Conservation (phyloP, 495 filamentous ascomycete species). For the Talaromyces thailandensis region DNA sequence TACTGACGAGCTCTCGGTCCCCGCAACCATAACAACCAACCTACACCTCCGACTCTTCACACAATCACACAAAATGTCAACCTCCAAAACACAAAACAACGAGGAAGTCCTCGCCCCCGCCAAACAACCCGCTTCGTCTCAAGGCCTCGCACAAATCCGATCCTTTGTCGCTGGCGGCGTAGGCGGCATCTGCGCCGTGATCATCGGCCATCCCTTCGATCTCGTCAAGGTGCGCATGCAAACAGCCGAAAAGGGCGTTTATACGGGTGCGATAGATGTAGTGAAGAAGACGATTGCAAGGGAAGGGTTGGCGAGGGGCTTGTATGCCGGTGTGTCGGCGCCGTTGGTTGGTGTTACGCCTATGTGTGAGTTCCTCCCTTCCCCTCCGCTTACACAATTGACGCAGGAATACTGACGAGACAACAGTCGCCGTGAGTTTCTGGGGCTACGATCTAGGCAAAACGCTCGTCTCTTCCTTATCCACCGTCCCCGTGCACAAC, state of each 20-base stretch:
- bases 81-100: neutral
- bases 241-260: constrained; percentile 90
- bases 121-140: constrained; percentile 7
- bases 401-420: neutral
- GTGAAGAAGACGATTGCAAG: constrained; percentile 78
- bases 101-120: constrained; percentile 3
- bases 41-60: neutral
- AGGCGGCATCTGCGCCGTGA: constrained; percentile 85
- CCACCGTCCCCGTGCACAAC: constrained; percentile 52
- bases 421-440: constrained; percentile 89
- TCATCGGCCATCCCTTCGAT: constrained; percentile 94
- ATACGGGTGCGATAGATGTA: constrained; percentile 84
- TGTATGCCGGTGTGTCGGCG: constrained; percentile 96
- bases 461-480: constrained; percentile 61
- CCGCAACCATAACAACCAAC: neutral
- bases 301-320: constrained; percentile 72
- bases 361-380: constrained; percentile 68
- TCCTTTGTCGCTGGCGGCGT: constrained; percentile 86
- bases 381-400: neutral
- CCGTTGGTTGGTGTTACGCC: constrained; percentile 93
- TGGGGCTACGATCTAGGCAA: constrained; percentile 98
- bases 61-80: constrained; percentile 5
- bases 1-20: neutral
- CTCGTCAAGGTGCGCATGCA: constrained; percentile 95
- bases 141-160: constrained; percentile 46